A percentile compares a stretch with the other conserved stretches of the same genome.
Evolutionary conservation across 352 stramenopile genomes (phyloP).

Genomic region (Globisporangium spiculum): DNA sequence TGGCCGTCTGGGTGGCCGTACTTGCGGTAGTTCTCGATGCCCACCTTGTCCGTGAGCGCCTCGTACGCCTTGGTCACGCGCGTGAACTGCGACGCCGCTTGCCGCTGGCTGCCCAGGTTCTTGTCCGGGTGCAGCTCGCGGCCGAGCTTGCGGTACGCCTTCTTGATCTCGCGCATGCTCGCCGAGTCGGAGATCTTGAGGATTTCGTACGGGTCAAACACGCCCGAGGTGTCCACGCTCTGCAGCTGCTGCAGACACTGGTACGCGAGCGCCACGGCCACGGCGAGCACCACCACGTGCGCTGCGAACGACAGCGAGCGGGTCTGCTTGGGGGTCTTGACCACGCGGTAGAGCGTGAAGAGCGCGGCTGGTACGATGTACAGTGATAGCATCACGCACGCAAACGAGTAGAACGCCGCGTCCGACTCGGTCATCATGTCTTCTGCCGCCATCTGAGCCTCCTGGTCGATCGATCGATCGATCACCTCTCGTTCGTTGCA

Average conservation of each 20-base stretch:
- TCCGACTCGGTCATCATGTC: slow-evolving; percentile 58
- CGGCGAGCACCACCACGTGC: slow-evolving; percentile 46
- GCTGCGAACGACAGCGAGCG: slow-evolving; percentile 45
- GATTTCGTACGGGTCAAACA: slow-evolving; percentile 88
- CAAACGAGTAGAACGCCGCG: slow-evolving; percentile 81
- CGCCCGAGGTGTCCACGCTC: slow-evolving; percentile 67
- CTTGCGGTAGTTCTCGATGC: slow-evolving; percentile 77
- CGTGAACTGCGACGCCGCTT: slow-evolving; percentile 43
- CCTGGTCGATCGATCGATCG: slow-evolving; percentile 8
- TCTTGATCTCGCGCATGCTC: slow-evolving; percentile 63
- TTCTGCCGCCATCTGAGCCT: slow-evolving; percentile 7
- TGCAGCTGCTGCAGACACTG: slow-evolving; percentile 59
- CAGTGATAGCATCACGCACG: slow-evolving; percentile 74
- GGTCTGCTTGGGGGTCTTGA: slow-evolving; percentile 42
- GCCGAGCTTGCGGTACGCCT: slow-evolving; percentile 67
- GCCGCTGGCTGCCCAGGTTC: slow-evolving; percentile 52
- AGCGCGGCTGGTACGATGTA: slow-evolving; percentile 66
- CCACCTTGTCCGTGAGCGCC: slow-evolving; percentile 65
- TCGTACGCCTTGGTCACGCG: slow-evolving; percentile 86
- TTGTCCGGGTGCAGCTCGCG: slow-evolving; percentile 81
- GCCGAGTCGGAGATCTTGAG: slow-evolving; percentile 58
- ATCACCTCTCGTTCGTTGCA: neutral
- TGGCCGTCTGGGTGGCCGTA: slow-evolving; percentile 79
- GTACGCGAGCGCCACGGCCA: slow-evolving; percentile 42
- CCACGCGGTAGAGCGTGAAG: slow-evolving; percentile 51